Base-by-base conservation (phyloP, 805 yeast genomes). In the Ogataea pini region DNA sequence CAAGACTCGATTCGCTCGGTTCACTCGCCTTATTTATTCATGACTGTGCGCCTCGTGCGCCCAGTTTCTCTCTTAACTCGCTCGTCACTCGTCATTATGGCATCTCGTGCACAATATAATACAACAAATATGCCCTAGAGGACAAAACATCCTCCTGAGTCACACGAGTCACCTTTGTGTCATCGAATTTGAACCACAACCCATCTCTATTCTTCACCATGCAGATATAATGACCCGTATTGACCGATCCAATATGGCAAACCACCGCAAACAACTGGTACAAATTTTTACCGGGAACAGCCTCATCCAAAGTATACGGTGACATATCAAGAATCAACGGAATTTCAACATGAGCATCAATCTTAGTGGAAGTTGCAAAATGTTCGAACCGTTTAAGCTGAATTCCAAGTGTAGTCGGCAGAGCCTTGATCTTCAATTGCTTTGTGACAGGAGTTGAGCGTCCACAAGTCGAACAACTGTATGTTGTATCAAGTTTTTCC, bases 191-290 rank as follows among this genome's bases (percentile, higher is more conserved):
- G 63, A 86, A 86, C 99, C 99, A 94, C 58, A 78, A 75, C 2
- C 89, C 86, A 36, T 79, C 77, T n/a, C 79, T 72, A 46, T 75
- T 79, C 62, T 91, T 92, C 51, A 88, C 78, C 59, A 84, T 76
- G 14, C 94, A 85, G 12, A 91, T 78, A 64, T 94, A 94, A 66
- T 94, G 99, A 9, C 99, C 99, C 1, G 97, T 94, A 63, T 89
- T 89, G 6, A 92, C 94, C 16, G 92, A 83, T 1, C 99, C 99
- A 28, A 82, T 83, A 65, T 94, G 99, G 58, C 89, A 82, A 8
- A 94, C 85, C 27, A 91, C 80, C 1, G 92, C 96, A 67, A 83
- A 89, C 36, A 94, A 74, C 67, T 92, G 97, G 67, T 86, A 92
- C 1, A 81, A 67, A 14, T 46, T 45, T 44, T 47, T 69, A 16